Conservation (phyloP, 208 protist genomes). For the Trypanosoma cruzi region DNA sequence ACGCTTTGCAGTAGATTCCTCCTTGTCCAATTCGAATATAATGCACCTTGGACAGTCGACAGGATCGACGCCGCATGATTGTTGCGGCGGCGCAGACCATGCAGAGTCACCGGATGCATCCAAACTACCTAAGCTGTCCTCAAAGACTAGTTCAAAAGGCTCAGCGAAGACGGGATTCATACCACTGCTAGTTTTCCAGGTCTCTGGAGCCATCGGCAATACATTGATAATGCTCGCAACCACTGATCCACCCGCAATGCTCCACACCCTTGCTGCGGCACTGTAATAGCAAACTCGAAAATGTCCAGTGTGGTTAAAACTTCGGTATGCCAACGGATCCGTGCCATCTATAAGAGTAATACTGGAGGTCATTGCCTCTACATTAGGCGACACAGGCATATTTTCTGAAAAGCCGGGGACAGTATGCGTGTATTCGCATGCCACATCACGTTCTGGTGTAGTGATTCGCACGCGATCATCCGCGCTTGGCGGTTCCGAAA, state of each 20-base stretch:
- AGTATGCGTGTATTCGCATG: constrained; percentile 51
- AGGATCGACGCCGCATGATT: constrained; percentile 60
- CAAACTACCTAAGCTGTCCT: constrained; percentile 44
- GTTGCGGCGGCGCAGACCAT: constrained; percentile 62
- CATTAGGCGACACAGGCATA: constrained; percentile 52
- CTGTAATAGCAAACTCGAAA: constrained; percentile 90
- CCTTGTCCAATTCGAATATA: constrained; percentile 47
- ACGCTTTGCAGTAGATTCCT: constrained; percentile 30
- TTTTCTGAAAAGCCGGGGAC: constrained; percentile 38
- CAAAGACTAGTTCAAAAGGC: constrained; percentile 62
- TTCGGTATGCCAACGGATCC: constrained; percentile 72
- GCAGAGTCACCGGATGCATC: constrained; percentile 44
- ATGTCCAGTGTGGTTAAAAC: constrained; percentile 62
- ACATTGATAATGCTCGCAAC: constrained; percentile 48
- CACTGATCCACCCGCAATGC: constrained; percentile 67
- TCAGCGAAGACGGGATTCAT: constrained; percentile 36
- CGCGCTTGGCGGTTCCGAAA: constrained; percentile 42
- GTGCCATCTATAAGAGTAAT: constrained; percentile 66
- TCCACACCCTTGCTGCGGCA: constrained; percentile 58
- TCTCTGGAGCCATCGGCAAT: constrained; percentile 34
- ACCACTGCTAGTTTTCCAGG: constrained; percentile 38
- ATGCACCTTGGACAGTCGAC: constrained; percentile 51
- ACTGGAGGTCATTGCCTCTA: constrained; percentile 27
- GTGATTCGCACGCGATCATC: constrained; percentile 68
- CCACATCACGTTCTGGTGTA: constrained; percentile 16